phyloP scores from a whole-genome alignment of 2,329 filamentous ascomycete species.

The Bipolaris victoriae region DNA sequence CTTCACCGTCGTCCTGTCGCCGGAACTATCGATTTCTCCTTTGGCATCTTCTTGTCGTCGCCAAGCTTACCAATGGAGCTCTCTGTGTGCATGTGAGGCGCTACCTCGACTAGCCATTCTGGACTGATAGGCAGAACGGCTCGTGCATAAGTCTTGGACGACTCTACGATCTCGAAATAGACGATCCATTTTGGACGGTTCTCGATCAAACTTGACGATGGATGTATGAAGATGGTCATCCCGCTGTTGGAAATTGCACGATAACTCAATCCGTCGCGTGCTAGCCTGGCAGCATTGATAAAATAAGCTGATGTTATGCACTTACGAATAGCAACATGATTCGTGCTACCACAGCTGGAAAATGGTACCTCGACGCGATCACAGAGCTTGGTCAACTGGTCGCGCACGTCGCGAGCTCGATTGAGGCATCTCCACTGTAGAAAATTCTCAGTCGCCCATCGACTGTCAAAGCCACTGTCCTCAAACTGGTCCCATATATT shows the following conservation, averaged over 20 bases:
- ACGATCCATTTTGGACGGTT: slow-evolving; percentile 84
- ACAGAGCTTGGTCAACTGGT: slow-evolving; percentile 89
- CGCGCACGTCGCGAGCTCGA: slow-evolving; percentile 86
- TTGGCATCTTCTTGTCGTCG: slow-evolving; percentile 44
- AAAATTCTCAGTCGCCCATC: slow-evolving; percentile 94
- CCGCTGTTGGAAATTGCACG: slow-evolving; percentile 84
- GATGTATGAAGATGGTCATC: slow-evolving; percentile 89
- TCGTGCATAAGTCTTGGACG: slow-evolving; percentile 91
- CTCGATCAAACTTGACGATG: slow-evolving; percentile 70
- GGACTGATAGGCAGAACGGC: slow-evolving; percentile 83
- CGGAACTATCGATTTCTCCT: neutral
- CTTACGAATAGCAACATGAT: slow-evolving; percentile 81
- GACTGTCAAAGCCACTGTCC: slow-evolving; percentile 83
- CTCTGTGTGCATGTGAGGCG: slow-evolving; percentile 93
- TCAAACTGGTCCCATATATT: slow-evolving; percentile 98
- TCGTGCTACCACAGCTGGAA: slow-evolving; percentile 70
- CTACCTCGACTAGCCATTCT: slow-evolving; percentile 85
- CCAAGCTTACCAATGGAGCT: slow-evolving; percentile 39
- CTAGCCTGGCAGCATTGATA: slow-evolving; percentile 84
- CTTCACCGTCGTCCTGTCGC: neutral
- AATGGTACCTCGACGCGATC: slow-evolving; percentile 85
- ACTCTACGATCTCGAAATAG: slow-evolving; percentile 83
- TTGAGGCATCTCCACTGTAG: slow-evolving; percentile 89
- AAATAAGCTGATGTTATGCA: slow-evolving; percentile 93
- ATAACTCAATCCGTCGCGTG: slow-evolving; percentile 85